Evolutionary conservation across 176 grass and related monocot genomes (phyloP).

Genomic region (Carex scoparia): DNA sequence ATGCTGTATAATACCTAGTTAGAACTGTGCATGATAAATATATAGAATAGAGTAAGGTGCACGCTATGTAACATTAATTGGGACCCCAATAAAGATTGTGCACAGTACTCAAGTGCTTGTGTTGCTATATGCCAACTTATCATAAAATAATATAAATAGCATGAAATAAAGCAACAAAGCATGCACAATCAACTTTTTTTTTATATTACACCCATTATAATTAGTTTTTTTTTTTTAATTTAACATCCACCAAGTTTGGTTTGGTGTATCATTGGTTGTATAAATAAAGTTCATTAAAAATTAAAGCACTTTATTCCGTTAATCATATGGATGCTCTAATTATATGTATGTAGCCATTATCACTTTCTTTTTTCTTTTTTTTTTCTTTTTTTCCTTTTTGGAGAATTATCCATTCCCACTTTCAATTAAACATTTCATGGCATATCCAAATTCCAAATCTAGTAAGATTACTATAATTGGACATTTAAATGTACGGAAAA

Average conservation of each 20-base stretch:
- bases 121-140: not conserved
- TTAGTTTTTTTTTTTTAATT: not conserved
- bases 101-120: not conserved
- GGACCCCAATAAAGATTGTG: not conserved
- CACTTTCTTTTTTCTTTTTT: not conserved
- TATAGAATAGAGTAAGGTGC: not conserved
- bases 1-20: not conserved
- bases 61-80: not conserved
- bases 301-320: conserved; percentile 10
- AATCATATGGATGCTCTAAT: not conserved
- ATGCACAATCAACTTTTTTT: not conserved
- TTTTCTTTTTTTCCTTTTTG: no score
- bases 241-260: not conserved
- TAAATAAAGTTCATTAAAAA: not conserved
- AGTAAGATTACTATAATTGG: not conserved
- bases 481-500: no score
- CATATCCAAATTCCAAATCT: not conserved
- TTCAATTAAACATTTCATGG: not conserved
- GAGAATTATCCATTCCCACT: not conserved
- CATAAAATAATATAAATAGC: not conserved
- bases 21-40: no score
- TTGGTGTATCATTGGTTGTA: not conserved
- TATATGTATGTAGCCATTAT: not conserved
- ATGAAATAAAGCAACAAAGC: not conserved
- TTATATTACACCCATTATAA: not conserved